A percentile compares a stretch with the other conserved stretches of the same genome.
Conservation (phyloP, 2,329 filamentous ascomycete species). For the Alternaria brassicicola region DNA sequence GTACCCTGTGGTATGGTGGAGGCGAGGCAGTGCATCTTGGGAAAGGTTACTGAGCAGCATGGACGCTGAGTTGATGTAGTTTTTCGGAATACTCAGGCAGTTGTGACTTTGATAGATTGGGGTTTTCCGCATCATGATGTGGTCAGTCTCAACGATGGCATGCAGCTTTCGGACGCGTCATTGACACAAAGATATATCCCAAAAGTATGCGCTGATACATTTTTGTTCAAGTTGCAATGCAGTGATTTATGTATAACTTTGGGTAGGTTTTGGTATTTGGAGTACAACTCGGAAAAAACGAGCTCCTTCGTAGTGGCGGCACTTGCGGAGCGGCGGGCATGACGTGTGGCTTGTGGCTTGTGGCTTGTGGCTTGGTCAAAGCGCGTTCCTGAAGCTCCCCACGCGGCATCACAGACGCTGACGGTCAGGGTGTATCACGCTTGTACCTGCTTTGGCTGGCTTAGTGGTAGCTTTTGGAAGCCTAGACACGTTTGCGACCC, state of each 20-base stretch:
- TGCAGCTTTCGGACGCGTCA: neutral
- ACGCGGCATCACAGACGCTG: neutral
- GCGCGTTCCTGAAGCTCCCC: constrained; percentile 4
- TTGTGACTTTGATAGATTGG: neutral
- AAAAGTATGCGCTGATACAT: too few species aligned
- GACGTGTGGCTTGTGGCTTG: constrained; percentile 22
- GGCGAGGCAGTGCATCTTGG: constrained; percentile 70
- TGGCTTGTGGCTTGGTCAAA: constrained; percentile 17
- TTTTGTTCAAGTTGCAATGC: too few species aligned
- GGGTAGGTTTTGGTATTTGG: too few species aligned
- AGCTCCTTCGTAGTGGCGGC: too few species aligned
- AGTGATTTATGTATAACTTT: too few species aligned
- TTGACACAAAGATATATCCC: too few species aligned
- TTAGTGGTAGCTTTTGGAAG: neutral
- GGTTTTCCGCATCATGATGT: too few species aligned
- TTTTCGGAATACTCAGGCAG: neutral
- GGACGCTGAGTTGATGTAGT: neutral
- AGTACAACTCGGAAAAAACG: too few species aligned
- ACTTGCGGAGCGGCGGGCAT: constrained; percentile 9
- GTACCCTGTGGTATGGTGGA: constrained; percentile 76
- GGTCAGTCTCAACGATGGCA: too few species aligned
- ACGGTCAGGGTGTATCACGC: neutral
- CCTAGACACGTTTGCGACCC: constrained; percentile 1
- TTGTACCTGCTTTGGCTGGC: neutral
- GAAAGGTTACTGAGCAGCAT: constrained; percentile 51